These are phyloP conservation scores for Clohesyomyces aquaticus DNA, from an alignment of 495 filamentous ascomycete genomes.

Conservation along the genomic window DNA sequence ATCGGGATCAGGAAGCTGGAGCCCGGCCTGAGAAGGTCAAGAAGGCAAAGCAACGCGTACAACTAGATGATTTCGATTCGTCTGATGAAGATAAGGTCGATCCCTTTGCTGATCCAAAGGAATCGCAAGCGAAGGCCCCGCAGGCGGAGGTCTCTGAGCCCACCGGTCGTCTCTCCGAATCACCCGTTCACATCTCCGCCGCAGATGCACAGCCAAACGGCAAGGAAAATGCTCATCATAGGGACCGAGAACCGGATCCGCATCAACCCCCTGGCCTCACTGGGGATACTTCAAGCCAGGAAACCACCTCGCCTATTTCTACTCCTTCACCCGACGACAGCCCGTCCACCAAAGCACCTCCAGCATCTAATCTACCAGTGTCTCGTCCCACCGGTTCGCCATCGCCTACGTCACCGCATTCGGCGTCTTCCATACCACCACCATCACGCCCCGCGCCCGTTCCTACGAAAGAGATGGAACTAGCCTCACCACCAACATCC, in stretches of 20 bases:
- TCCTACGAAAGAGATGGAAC: slow-evolving; percentile 34
- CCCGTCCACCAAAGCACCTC: slow-evolving; percentile 24
- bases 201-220: slow-evolving; percentile 37
- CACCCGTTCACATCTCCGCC: slow-evolving; percentile 71
- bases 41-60: slow-evolving; percentile 53
- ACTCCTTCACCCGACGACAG: slow-evolving; percentile 37
- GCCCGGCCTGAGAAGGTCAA: slow-evolving; percentile 48
- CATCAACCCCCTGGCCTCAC: slow-evolving; percentile 39
- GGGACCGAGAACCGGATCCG: slow-evolving; percentile 36
- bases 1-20: slow-evolving; percentile 23
- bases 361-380: slow-evolving; percentile 25
- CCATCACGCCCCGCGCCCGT: slow-evolving; percentile 39
- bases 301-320: slow-evolving; percentile 36
- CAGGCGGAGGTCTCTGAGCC: slow-evolving; percentile 28
- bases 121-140: slow-evolving; percentile 37
- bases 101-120: slow-evolving; percentile 45
- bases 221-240: slow-evolving; percentile 19
- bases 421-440: slow-evolving; percentile 11
- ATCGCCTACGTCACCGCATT: slow-evolving; percentile 25
- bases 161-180: slow-evolving; percentile 68
- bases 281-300: slow-evolving; percentile 38
- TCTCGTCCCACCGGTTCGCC: slow-evolving; percentile 24
- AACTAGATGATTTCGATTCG: slow-evolving; percentile 55
- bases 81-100: slow-evolving; percentile 47
- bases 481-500: slow-evolving; percentile 29